Percentiles rank a stretch among this genome's conserved stretches.
These are phyloP conservation scores for Durotheca rogersii DNA, from an alignment of 495 filamentous ascomycete genomes.

Conservation along the genomic window DNA sequence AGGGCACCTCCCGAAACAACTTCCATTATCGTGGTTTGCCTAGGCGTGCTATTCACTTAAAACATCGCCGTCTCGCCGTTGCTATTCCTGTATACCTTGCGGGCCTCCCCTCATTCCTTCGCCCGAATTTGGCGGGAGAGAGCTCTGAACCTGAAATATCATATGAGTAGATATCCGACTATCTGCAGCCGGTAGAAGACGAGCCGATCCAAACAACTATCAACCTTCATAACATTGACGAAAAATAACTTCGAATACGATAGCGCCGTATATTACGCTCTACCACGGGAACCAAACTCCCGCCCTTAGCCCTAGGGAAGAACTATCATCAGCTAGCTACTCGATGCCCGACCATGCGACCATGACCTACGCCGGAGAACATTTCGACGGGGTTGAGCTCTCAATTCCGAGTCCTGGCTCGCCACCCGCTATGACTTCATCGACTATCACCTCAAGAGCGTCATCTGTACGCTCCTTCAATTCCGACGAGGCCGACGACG, in stretches of 20 bases:
- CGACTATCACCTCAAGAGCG: conserved; percentile 79
- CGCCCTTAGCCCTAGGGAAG: too few relatives aligned
- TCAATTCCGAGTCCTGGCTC: conserved; percentile 64
- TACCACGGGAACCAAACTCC: too few relatives aligned
- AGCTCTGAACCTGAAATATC: conserved; percentile 2
- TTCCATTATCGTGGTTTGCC: conserved; percentile 2
- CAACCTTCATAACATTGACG: not conserved
- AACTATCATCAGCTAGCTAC: not conserved
- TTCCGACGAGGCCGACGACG: conserved; percentile 59
- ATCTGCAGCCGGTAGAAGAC: conserved; percentile 5
- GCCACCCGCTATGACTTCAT: conserved; percentile 79
- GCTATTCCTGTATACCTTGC: conserved; percentile 25
- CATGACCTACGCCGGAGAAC: conserved; percentile 54
- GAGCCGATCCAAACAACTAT: conserved; percentile 17
- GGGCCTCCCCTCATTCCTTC: conserved; percentile 15
- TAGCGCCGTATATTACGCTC: too few relatives aligned
- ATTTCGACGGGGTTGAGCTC: conserved; percentile 43
- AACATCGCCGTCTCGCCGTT: conserved; percentile 12
- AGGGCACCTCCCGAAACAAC: conserved; percentile 8
- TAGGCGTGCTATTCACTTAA: conserved; percentile 4
- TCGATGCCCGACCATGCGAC: conserved; percentile 50
- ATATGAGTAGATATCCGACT: conserved; percentile 33
- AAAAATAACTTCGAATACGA: too few relatives aligned
- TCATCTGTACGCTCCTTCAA: conserved; percentile 82
- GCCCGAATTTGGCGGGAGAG: conserved; percentile 2